Percentiles rank a stretch among this genome's conserved stretches.
phyloP scores from a whole-genome alignment of 2,329 filamentous ascomycete species.

The Didymella keratinophila region DNA sequence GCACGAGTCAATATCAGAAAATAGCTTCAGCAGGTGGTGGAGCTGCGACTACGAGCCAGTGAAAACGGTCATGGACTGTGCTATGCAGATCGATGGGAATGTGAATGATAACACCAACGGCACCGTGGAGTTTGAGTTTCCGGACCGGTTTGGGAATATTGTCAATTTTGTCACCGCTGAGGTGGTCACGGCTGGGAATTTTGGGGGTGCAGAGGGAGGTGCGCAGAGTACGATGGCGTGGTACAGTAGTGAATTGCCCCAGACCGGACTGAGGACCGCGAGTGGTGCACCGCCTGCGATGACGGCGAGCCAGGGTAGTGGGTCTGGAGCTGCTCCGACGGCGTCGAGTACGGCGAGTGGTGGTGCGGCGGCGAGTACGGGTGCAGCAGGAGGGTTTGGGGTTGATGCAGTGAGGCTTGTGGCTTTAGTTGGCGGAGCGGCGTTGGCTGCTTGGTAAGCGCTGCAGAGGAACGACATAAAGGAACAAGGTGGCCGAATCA shows the following conservation, averaged over 20 bases:
- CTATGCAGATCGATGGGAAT: conserved; percentile 1
- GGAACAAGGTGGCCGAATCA: too few relatives aligned
- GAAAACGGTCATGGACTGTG: conserved; percentile 6
- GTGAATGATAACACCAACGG: conserved; percentile 13
- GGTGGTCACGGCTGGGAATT: conserved; percentile 2
- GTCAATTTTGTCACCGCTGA: conserved; percentile 11
- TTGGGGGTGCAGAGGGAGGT: background rate
- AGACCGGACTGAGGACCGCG: background rate
- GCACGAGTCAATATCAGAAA: background rate
- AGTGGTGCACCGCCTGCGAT: background rate
- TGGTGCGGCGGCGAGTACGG: conserved; percentile 3
- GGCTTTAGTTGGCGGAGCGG: conserved; percentile 10
- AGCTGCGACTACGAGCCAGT: conserved; percentile 2
- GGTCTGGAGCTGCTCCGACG: background rate
- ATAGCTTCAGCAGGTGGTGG: conserved; percentile 8
- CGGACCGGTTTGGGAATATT: conserved; percentile 3
- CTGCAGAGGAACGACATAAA: background rate
- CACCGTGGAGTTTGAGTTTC: background rate
- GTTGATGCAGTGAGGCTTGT: conserved; percentile 8
- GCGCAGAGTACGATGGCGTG: background rate
- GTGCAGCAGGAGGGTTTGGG: conserved; percentile 3
- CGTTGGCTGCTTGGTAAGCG: conserved; percentile 7
- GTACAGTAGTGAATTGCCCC: background rate
- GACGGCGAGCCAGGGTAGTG: conserved; percentile 7
- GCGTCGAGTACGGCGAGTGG: conserved; percentile 9